Conservation (phyloP, 345 rosid genomes). For the Mercurialis annua region DNA sequence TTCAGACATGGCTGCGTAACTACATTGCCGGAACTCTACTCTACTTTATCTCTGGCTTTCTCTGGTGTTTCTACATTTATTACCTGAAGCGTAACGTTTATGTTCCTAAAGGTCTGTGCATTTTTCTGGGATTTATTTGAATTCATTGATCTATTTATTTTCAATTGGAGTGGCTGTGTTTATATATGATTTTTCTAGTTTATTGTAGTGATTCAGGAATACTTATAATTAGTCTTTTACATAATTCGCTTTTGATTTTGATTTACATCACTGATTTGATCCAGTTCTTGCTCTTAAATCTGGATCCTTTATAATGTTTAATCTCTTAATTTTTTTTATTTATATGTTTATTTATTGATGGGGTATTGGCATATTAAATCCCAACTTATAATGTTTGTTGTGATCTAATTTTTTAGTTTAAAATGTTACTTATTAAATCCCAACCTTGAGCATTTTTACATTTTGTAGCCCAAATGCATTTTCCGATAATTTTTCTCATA, state of each 20-base stretch:
- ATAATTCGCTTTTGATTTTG: not conserved
- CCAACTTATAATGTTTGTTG: not conserved
- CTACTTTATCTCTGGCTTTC: conserved; percentile 72
- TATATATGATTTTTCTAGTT: not conserved
- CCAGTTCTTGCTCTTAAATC: conserved; percentile 5
- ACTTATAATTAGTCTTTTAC: not conserved
- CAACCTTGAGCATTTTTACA: too few relatives aligned
- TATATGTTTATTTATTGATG: not conserved
- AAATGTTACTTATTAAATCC: too few relatives aligned
- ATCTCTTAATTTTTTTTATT: not conserved
- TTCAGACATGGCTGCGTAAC: conserved; percentile 93
- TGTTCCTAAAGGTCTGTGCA: conserved; percentile 61
- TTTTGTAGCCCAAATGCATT: too few relatives aligned
- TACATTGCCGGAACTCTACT: conserved; percentile 66
- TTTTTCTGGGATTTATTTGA: not conserved
- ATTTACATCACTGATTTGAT: not conserved
- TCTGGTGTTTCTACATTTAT: conserved; percentile 93
- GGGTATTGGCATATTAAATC: not conserved
- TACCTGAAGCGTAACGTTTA: conserved; percentile 73
- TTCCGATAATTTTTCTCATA: too few relatives aligned
- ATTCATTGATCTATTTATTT: not conserved
- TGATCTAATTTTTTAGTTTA: not conserved
- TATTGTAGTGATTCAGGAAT: too few relatives aligned
- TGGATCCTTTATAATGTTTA: too few relatives aligned
- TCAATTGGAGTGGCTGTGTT: conserved; percentile 4